A percentile compares a stretch with the other conserved stretches of the same genome.
Conservation (phyloP, 1,139 yeast genomes). For the Hyphopichia burtonii region DNA sequence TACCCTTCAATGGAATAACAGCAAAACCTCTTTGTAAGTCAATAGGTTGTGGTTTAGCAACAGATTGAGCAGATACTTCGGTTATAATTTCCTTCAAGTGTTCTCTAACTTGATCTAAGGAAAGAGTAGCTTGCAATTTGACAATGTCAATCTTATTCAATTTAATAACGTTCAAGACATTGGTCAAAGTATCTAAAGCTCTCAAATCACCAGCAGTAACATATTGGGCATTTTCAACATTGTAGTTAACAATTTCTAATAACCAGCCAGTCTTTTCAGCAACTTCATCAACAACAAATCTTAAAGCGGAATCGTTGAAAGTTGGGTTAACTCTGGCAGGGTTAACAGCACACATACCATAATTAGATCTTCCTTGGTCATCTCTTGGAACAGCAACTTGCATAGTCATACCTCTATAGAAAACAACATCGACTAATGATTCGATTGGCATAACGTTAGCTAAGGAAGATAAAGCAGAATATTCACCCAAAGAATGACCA, state of each 20-base stretch:
- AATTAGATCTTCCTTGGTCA: conserved; percentile 89
- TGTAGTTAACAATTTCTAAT: conserved; percentile 95
- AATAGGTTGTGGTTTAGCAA: conserved; percentile 92
- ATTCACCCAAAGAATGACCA: conserved; percentile 99
- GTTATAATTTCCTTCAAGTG: conserved; percentile 84
- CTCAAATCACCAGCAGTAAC: conserved; percentile 98
- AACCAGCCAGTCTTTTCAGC: conserved; percentile 85
- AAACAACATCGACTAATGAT: conserved; percentile 94
- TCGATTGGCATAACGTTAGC: conserved; percentile 99
- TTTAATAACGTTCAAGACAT: conserved; percentile 89
- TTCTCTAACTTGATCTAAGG: conserved; percentile 83
- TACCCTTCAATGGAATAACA: conserved; percentile 96
- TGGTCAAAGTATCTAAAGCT: conserved; percentile 88
- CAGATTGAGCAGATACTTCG: conserved; percentile 78
- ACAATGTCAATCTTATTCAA: conserved; percentile 91
- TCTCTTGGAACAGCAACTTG: conserved; percentile 99
- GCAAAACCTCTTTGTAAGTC: conserved; percentile 98
- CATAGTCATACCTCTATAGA: conserved; percentile 99
- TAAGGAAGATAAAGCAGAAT: conserved; percentile 93
- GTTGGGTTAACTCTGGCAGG: conserved; percentile 90
- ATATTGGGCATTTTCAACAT: conserved; percentile 96
- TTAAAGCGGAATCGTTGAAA: conserved; percentile 88
- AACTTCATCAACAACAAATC: conserved; percentile 92
- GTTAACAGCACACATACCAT: conserved; percentile 98
- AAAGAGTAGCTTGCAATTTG: conserved; percentile 76